Conservation (phyloP, 2,329 filamentous ascomycete genomes). For the Dendrostoma leiphaemia region DNA sequence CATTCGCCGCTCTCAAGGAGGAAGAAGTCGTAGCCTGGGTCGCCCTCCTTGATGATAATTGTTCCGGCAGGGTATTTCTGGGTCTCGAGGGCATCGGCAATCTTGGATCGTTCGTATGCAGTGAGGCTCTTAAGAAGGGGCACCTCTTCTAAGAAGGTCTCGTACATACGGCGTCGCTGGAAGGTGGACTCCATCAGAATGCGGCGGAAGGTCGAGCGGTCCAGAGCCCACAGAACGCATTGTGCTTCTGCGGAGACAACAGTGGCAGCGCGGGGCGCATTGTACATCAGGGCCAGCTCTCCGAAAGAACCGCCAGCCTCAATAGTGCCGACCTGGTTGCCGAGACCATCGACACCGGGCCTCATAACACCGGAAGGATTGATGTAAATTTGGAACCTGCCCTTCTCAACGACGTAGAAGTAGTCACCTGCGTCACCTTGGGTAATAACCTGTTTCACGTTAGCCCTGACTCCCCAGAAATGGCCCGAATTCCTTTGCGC, state of each 20-base stretch:
- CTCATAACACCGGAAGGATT: conserved; percentile 75
- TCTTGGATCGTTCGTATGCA: conserved; percentile 92
- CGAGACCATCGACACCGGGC: conserved; percentile 77
- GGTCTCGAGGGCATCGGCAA: conserved; percentile 92
- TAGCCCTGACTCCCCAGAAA: no score
- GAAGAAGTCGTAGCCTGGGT: conserved; percentile 89
- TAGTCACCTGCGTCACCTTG: conserved; percentile 96
- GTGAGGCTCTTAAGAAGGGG: conserved; percentile 80
- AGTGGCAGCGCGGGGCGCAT: conserved; percentile 91
- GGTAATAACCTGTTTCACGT: conserved; percentile 71
- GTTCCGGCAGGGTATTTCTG: conserved; percentile 77
- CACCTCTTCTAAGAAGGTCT: conserved; percentile 93
- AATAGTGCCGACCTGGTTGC: conserved; percentile 76
- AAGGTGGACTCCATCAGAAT: conserved; percentile 99
- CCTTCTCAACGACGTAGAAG: conserved; percentile 95
- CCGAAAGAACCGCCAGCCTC: conserved; percentile 91
- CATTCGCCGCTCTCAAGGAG: conserved; percentile 86
- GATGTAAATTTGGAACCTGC: conserved; percentile 87
- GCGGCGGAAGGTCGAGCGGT: conserved; percentile 93
- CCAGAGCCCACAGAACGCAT: conserved; percentile 88
- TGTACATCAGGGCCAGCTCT: conserved; percentile 97
- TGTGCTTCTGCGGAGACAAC: conserved; percentile 77
- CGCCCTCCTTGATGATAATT: conserved; percentile 88
- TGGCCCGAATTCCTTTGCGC: no score
- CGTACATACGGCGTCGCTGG: conserved; percentile 93